Evolutionary conservation across 108 stramenopile genomes (phyloP), one percentile per base, ranked within the genome.

Genomic region (Skeletonema marinoi): DNA sequence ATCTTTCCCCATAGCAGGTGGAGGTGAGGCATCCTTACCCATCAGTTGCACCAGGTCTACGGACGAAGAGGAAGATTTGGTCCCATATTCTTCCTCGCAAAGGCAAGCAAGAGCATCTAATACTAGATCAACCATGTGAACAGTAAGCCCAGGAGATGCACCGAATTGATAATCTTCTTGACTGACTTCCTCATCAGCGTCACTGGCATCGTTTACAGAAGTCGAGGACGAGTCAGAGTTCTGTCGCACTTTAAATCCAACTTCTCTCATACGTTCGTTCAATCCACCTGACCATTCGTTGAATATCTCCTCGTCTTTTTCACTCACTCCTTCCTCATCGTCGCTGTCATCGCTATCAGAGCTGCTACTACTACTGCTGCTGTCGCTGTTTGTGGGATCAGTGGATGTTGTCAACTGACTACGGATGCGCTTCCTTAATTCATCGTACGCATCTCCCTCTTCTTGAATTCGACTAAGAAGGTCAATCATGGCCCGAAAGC

Each of bases 21-120:
- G 81, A 39, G 81, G 48, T 0, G 14, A 7, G 32, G 44, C 31
- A 38, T 61, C 59, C 8, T 65, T 59, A 50, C 56, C 48, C 75
- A 82, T 66, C 4, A 82, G 10, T 61, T 82, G 58, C 33, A 82
- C 39, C 7, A 82, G 54, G 59, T 82, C 81, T 10, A 71, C 66
- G 17, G 62, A 38, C 59, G 54, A 36, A 38, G 70, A 65, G 13
- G 42, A 32, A 41, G 51, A 35, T 32, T 46, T 32, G 19, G 6
- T 10, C 17, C 63, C 32, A 39, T 71, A 72, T n/a, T 76, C 65
- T 59, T 82, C 81, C 31, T 72, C 42, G 33, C 74, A 75, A 29
- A 85, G 78, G 64, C 86, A 85, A 0, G 91, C 89, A 70, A 92
- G 77, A 38, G 83, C 71, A 71, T 92, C 91, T 82, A 92, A 74